Evolutionary conservation across 305 asterid genomes (phyloP), one percentile per base, ranked within the genome.

Genomic region (Solanum hybrid): DNA sequence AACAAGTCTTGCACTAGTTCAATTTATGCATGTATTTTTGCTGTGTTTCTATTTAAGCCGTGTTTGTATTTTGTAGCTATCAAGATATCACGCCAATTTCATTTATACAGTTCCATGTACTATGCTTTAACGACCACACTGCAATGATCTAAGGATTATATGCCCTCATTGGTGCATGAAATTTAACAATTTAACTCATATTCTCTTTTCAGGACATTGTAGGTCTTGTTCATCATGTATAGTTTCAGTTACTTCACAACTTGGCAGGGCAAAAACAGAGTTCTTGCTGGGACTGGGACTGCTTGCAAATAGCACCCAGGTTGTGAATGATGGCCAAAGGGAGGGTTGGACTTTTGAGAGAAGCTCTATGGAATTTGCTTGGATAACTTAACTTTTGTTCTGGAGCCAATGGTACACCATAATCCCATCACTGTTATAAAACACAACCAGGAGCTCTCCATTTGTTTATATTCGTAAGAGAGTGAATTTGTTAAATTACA

Each of bases 171-270:
- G 40, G 40, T 31, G 36, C 87, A 46, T 82, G 37, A 6, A 27
- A 81, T 40, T 81, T 81, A 81, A 81, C 86, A 26, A 82, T 82
- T 82, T 82, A 82, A 82, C 87, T 82, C 87, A 6, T 81, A 9
- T 84, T 51, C 75, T 20, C 31, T 17, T 84, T 84, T 56, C 32
- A 32, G 76, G 32, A 60, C 6, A 85, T 32, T 31, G 46, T 22
- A 85, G 88, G 31, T 60, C 13, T 85, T 38, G 31, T 31, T 84
- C 87, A 81, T 84, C 76, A 20, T 32, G 73, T 51, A 22, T 56
- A 56, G 76, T 51, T 51, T 32, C 46, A 11, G 76, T 31, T 32
- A 12, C 88, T 85, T 56, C 76, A 51, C 76, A 85, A 32, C 46
- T 20, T 85, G 46, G 76, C 88, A 85, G 42, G 76, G 46, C 22